Conservation (phyloP, 2,329 filamentous ascomycete species). For the Colletotrichum lupini region DNA sequence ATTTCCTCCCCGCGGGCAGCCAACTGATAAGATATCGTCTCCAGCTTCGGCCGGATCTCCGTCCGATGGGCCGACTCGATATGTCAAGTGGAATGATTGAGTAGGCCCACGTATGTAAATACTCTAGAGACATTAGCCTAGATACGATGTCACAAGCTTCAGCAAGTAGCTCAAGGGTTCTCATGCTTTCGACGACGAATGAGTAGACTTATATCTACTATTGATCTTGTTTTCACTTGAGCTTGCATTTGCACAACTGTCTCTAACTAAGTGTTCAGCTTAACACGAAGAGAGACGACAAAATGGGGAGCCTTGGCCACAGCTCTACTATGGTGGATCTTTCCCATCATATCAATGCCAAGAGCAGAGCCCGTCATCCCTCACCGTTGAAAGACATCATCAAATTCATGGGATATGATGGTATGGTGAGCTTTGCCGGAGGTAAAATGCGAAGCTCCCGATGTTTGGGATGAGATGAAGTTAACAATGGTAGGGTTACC, state of each 20-base stretch:
- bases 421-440: constrained; percentile 46
- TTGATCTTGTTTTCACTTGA: too few species aligned
- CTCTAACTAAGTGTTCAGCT: too few species aligned
- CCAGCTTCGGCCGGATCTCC: background rate
- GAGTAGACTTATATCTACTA: background rate
- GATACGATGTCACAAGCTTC: background rate
- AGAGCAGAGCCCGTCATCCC: constrained; percentile 43
- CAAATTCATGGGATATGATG: constrained; percentile 46
- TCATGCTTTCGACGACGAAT: background rate
- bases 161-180: background rate
- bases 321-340: constrained; percentile 36
- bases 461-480: too few species aligned
- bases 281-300: background rate
- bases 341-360: constrained; percentile 45
- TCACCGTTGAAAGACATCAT: constrained; percentile 48
- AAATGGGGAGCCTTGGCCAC: constrained; percentile 7
- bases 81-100: background rate
- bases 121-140: background rate
- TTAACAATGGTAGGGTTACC: constrained; percentile 38
- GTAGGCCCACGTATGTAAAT: background rate
- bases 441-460: constrained; percentile 28
- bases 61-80: background rate
- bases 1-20: background rate
- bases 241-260: background rate
- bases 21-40: background rate